phyloP scores from a whole-genome alignment of 371 early-diverging fungal genomes.

The Mortierella sp. region DNA sequence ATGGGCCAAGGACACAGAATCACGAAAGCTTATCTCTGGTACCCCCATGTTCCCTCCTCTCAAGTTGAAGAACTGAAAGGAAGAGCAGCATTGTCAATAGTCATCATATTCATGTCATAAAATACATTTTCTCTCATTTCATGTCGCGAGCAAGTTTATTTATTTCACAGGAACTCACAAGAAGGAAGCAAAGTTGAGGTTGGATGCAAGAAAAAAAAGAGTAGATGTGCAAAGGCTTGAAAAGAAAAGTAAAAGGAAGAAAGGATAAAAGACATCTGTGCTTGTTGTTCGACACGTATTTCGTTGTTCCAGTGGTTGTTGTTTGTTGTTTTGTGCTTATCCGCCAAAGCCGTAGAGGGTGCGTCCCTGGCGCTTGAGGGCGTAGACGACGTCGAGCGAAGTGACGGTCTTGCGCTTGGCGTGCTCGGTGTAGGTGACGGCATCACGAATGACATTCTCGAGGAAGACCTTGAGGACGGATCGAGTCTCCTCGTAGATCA shows the following conservation, averaged over 20 bases:
- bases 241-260: not conserved
- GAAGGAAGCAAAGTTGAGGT: not conserved
- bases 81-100: not conserved
- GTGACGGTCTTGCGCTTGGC: slow-evolving; percentile 98
- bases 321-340: no score
- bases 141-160: no score
- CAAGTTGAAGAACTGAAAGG: slow-evolving; percentile 17
- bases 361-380: slow-evolving; percentile 98
- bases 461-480: slow-evolving; percentile 97
- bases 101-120: not conserved
- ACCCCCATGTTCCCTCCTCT: slow-evolving; percentile 40
- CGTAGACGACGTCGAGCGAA: slow-evolving; percentile 96
- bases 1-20: slow-evolving; percentile 24
- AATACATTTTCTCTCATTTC: not conserved
- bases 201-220: no score
- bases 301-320: no score
- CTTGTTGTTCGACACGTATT: no score
- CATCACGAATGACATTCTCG: slow-evolving; percentile 97
- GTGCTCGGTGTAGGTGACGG: slow-evolving; percentile 99
- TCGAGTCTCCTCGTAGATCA: slow-evolving; percentile 99
- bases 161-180: not conserved
- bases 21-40: slow-evolving; percentile 1
- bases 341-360: slow-evolving; percentile 81
- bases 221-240: not conserved
- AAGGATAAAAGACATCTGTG: not conserved